Evolutionary conservation across 202 grass and related monocot species (phyloP).

Genomic region (Setaria italica): DNA sequence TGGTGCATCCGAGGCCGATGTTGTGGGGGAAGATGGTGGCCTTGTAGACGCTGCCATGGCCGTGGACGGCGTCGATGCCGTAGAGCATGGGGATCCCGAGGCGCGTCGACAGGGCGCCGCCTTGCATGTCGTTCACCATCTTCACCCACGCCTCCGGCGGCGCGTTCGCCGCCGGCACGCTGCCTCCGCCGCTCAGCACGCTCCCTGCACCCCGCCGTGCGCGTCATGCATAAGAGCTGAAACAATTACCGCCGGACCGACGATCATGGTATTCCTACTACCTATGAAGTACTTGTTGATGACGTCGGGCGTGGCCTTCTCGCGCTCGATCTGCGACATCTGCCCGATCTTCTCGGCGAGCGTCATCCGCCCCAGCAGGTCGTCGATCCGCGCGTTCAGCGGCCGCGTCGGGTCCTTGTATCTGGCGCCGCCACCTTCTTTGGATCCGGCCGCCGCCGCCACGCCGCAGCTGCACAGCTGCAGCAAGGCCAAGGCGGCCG

Average conservation of each 20-base stretch:
- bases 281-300: constrained; percentile 19
- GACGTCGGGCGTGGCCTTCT: constrained; percentile 25
- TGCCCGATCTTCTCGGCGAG: constrained; percentile 79
- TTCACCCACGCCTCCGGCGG: constrained; percentile 54
- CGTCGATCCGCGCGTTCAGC: constrained; percentile 41
- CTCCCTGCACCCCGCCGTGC: constrained; percentile 35
- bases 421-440: not conserved
- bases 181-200: constrained; percentile 57
- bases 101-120: constrained; percentile 46
- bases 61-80: constrained; percentile 62
- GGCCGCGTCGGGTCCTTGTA: constrained; percentile 56
- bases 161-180: constrained; percentile 42
- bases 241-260: too few relatives aligned
- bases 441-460: not conserved
- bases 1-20: constrained; percentile 63
- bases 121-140: constrained; percentile 44
- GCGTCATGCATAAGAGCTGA: too few relatives aligned
- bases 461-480: not conserved
- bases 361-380: constrained; percentile 81
- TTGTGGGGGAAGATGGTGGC: constrained; percentile 82
- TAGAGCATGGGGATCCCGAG: constrained; percentile 64
- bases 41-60: constrained; percentile 60
- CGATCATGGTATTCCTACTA: too few relatives aligned
- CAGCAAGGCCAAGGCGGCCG: not conserved
- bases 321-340: constrained; percentile 84